Evolutionary conservation across 2,329 filamentous ascomycete species (phyloP).

Genomic region (Diaporthe citri): DNA sequence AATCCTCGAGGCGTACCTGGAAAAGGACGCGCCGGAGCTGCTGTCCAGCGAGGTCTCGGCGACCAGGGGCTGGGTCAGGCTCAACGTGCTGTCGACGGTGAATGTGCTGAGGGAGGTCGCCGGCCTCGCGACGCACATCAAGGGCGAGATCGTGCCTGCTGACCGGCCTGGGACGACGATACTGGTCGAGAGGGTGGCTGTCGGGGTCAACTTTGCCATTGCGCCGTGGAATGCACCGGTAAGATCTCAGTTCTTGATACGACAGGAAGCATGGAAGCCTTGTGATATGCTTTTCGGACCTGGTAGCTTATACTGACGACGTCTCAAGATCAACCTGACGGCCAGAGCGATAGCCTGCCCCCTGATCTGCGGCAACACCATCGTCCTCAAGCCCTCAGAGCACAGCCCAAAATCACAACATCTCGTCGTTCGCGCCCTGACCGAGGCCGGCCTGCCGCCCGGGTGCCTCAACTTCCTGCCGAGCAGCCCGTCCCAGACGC

Average conservation of each 20-base stretch:
- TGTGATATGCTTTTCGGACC: no score
- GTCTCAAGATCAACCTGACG: conserved; percentile 43
- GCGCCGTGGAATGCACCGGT: conserved; percentile 71
- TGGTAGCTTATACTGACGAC: conserved; percentile 13
- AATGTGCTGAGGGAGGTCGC: conserved; percentile 57
- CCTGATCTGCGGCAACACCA: conserved; percentile 68
- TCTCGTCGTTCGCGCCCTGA: conserved; percentile 67
- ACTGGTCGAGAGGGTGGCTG: conserved; percentile 75
- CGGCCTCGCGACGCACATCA: conserved; percentile 52
- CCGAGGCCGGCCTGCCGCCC: conserved; percentile 74
- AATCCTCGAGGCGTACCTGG: conserved; percentile 65
- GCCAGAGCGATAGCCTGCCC: conserved; percentile 60
- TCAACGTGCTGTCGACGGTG: conserved; percentile 53
- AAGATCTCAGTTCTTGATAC: no score
- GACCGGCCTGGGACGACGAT: conserved; percentile 64
- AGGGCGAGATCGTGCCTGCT: conserved; percentile 52
- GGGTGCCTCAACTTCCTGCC: conserved; percentile 75
- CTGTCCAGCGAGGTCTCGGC: conserved; percentile 50
- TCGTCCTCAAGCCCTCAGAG: conserved; percentile 74
- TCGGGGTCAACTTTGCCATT: conserved; percentile 77
- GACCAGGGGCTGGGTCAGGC: conserved; percentile 46
- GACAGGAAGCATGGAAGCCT: no score
- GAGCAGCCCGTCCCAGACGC: conserved; percentile 68
- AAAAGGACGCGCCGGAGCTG: conserved; percentile 49
- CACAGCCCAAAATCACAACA: conserved; percentile 68